Evolutionary conservation across 208 protist genomes (phyloP), one percentile per base, ranked within the genome.

Genomic region (Sergeia podlipaevii): DNA sequence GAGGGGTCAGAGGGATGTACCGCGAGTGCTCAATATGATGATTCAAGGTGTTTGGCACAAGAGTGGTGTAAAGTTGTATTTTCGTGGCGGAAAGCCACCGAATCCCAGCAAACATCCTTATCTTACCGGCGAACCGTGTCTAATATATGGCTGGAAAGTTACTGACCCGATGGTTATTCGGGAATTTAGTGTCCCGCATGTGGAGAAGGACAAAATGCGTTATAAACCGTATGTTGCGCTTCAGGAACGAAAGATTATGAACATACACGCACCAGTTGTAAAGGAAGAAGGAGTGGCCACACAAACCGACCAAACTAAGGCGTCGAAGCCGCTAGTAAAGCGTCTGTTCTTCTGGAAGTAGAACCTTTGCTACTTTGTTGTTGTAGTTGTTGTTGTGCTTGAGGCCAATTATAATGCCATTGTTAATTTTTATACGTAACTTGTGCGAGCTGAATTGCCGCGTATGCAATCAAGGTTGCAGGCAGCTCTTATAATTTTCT

Each of bases 1-100:
- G 15, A 72, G 75, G 8, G 68, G 48, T 34, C 73, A 66, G 7
- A 69, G 43, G 17, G 69, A 92, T 56, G 65, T 92, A 11, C 88
- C 88, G 1, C 77, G 88, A 24, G 84, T 95, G 18, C 51, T 95
- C 13, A 77, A 45, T 24, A 95, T 92, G 84, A 92, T 95, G 84
- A 90, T 92, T 66, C 88, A 95, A 58, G 88, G 88, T 46, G 81
- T 91, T 34, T 92, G 84, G 82, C 88, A 95, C 67, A 95, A 95
- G 54, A 92, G 84, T 53, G 88, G 88, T 11, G 79, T 74, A 6
- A 91, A 92, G 55, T 57, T 95, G 3, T 95, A 95, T 62, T 95
- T 92, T 65, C 67, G 84, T 24, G 88, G 88, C 21, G 88, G 88
- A 17, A 95, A 95, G 49, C 88, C 88, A 7, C 88, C 88, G 36